Percentiles rank a stretch among this genome's conserved stretches.
These are phyloP conservation scores for Leptoxyphium fumago DNA, from an alignment of 2,329 filamentous ascomycete genomes.

Conservation along the genomic window DNA sequence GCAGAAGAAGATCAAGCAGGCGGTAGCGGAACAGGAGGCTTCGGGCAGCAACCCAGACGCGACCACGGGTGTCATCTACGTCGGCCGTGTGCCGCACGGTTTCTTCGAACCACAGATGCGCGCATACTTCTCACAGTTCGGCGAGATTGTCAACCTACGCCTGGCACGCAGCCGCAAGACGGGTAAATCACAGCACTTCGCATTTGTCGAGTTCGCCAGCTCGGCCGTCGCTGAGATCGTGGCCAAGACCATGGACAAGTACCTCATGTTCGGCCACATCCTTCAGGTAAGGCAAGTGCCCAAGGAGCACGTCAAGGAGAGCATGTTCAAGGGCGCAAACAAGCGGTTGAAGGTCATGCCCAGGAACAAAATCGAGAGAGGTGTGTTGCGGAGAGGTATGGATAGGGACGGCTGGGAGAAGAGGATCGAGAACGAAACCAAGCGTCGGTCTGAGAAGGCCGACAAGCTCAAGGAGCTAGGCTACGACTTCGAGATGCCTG, in stretches of 20 bases:
- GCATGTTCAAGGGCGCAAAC: conserved; percentile 83
- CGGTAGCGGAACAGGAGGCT: conserved; percentile 6
- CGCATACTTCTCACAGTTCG: conserved; percentile 88
- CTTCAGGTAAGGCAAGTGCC: conserved; percentile 74
- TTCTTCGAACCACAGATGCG: conserved; percentile 97
- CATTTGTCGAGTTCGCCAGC: conserved; percentile 76
- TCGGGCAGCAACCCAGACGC: conserved; percentile 28
- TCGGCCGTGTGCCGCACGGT: conserved; percentile 81
- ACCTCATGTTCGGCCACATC: conserved; percentile 87
- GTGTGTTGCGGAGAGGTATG: conserved; percentile 56
- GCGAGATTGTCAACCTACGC: conserved; percentile 60
- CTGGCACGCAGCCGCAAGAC: conserved; percentile 87
- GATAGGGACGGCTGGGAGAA: conserved; percentile 65
- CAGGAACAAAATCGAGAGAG: conserved; percentile 72
- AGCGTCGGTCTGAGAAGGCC: conserved; percentile 51
- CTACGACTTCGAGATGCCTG: conserved; percentile 67
- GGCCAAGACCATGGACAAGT: conserved; percentile 93
- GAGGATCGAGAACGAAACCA: conserved; percentile 58
- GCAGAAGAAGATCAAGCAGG: conserved; percentile 33
- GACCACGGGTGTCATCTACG: conserved; percentile 67
- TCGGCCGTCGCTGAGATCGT: conserved; percentile 78
- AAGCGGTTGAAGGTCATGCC: conserved; percentile 79
- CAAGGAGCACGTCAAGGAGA: conserved; percentile 59
- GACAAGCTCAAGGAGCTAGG: conserved; percentile 65
- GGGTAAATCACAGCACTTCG: conserved; percentile 82